Evolutionary conservation across 225 moss, liverwort and hornwort species (phyloP).

Genomic region (Climacium dendroides): DNA sequence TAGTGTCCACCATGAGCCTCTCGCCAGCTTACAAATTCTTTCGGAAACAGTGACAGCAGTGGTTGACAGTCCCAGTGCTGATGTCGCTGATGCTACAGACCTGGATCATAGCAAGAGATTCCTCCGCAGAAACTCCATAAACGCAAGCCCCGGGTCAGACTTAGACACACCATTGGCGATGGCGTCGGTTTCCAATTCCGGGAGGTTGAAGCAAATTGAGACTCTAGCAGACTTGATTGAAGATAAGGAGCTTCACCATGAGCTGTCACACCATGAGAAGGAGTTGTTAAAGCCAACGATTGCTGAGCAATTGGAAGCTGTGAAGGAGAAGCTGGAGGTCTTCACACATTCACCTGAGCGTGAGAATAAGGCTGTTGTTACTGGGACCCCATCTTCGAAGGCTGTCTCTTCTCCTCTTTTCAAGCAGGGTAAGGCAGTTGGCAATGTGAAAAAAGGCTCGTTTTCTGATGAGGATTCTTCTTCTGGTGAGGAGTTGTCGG

Average conservation of each 20-base stretch:
- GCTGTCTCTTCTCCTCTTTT: constrained; percentile 21
- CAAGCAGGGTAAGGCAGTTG: background rate
- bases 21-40: background rate
- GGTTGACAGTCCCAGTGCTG: background rate
- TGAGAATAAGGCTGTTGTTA: background rate
- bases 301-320: constrained; percentile 10
- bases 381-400: background rate
- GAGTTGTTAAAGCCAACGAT: background rate
- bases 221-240: background rate
- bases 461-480: constrained; percentile 10
- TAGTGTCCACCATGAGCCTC: background rate
- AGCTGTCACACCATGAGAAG: background rate
- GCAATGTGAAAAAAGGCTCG: background rate
- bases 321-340: constrained; percentile 10
- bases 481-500: constrained; percentile 5
- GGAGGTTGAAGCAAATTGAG: constrained; percentile 8
- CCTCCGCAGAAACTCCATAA: background rate
- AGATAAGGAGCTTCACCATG: background rate
- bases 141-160: background rate
- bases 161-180: background rate
- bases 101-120: background rate
- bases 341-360: background rate
- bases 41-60: background rate
- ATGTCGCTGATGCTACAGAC: background rate
- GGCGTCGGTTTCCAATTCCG: background rate